Conservation (phyloP, 73 alveolate genomes). For the Strombidium stylifer region DNA sequence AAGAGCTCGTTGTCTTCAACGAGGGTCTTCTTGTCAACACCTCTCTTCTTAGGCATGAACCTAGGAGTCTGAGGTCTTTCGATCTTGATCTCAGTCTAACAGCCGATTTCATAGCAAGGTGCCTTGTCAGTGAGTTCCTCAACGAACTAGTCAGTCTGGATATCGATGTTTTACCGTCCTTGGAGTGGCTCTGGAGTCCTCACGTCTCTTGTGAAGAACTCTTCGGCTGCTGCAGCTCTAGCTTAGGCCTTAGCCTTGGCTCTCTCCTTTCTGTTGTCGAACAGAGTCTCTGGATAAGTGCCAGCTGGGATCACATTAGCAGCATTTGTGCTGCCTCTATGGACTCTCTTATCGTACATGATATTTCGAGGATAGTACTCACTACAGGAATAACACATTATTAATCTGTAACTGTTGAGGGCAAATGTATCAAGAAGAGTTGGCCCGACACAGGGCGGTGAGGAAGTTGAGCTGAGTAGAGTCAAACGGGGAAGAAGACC, state of each 20-base stretch:
- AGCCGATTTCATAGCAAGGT: constrained; percentile 79
- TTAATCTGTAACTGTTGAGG: too few relatives aligned
- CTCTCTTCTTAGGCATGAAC: constrained; percentile 83
- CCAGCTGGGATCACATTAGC: constrained; percentile 93
- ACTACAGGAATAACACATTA: neutral
- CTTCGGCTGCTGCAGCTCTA: constrained; percentile 31
- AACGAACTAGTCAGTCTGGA: constrained; percentile 80
- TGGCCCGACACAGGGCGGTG: too few relatives aligned
- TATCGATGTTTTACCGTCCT: constrained; percentile 79
- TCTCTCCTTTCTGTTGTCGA: constrained; percentile 26
- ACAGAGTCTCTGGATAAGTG: constrained; percentile 44
- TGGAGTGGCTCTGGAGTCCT: constrained; percentile 71
- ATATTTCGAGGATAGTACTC: constrained; percentile 64
- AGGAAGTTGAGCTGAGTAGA: too few relatives aligned
- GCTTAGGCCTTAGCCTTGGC: constrained; percentile 3
- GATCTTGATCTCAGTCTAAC: constrained; percentile 86
- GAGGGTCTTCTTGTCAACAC: constrained; percentile 88
- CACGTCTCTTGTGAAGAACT: constrained; percentile 47
- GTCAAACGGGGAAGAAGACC: too few relatives aligned
- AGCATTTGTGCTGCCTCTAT: constrained; percentile 95
- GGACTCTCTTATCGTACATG: constrained; percentile 94
- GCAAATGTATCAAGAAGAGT: too few relatives aligned
- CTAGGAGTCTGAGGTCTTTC: constrained; percentile 93
- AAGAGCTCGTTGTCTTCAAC: constrained; percentile 82
- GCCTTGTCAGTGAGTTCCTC: constrained; percentile 72